A percentile compares a stretch with the other conserved stretches of the same genome.
Evolutionary conservation across 2,329 filamentous ascomycete genomes (phyloP).

Genomic region (Nemania sp.): DNA sequence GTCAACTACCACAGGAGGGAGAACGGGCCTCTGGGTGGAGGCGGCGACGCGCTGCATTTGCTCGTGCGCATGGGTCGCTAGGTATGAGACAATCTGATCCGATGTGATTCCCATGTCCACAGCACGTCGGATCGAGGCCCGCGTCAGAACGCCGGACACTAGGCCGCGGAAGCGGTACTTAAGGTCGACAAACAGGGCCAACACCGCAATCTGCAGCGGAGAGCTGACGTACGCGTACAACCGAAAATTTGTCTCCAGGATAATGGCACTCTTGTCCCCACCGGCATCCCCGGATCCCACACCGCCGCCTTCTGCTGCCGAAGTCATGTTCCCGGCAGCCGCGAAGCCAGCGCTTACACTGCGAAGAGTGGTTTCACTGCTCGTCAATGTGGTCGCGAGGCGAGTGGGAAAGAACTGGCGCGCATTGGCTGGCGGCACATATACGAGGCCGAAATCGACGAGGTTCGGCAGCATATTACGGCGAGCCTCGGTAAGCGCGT

Average conservation of each 20-base stretch:
- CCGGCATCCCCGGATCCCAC: constrained; percentile 2
- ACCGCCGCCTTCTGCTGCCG: constrained; percentile 30
- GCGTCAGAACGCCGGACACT: constrained; percentile 87
- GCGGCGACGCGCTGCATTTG: constrained; percentile 77
- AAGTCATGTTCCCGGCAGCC: constrained; percentile 55
- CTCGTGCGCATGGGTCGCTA: constrained; percentile 89
- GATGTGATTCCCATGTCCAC: constrained; percentile 90
- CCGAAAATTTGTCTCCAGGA: constrained; percentile 97
- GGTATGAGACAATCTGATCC: constrained; percentile 92
- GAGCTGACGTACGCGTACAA: constrained; percentile 96
- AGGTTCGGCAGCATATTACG: constrained; percentile 88
- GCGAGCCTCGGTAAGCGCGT: constrained; percentile 79
- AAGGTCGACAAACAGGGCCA: constrained; percentile 85
- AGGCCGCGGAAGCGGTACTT: constrained; percentile 93
- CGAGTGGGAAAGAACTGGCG: constrained; percentile 85
- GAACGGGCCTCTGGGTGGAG: constrained; percentile 65
- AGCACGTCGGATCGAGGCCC: constrained; percentile 83
- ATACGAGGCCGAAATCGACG: constrained; percentile 90
- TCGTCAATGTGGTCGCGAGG: constrained; percentile 88
- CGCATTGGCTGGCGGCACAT: constrained; percentile 62
- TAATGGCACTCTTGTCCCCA: constrained; percentile 74
- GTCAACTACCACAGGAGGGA: constrained; percentile 95
- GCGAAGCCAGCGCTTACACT: constrained; percentile 70
- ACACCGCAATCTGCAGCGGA: constrained; percentile 89
- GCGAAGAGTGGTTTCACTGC: constrained; percentile 70